A percentile compares a stretch with the other conserved stretches of the same genome.
These are phyloP conservation scores for Trichoderma atroviride DNA, from an alignment of 2,329 filamentous ascomycete species.

Conservation along the genomic window DNA sequence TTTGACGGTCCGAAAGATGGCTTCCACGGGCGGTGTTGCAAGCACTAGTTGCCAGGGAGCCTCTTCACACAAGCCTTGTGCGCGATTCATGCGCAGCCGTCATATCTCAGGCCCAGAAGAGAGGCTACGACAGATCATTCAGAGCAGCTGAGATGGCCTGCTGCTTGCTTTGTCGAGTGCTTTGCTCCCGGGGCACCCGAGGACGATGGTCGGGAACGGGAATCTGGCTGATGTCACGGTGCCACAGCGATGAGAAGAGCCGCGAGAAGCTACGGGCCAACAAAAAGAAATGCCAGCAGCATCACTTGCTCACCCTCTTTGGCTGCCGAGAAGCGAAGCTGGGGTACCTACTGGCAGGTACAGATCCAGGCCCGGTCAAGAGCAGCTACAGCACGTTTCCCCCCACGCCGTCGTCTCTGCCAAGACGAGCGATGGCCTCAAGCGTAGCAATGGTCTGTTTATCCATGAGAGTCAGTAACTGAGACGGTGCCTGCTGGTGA, in stretches of 20 bases:
- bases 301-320: neutral
- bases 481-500: neutral
- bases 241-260: slow-evolving; percentile 21
- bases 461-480: neutral
- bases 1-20: neutral
- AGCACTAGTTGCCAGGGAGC: neutral
- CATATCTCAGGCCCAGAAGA: neutral
- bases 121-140: neutral
- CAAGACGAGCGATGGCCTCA: slow-evolving; percentile 13
- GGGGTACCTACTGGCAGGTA: neutral
- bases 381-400: neutral
- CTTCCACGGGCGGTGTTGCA: neutral
- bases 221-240: slow-evolving; percentile 23
- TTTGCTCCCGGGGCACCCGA: slow-evolving; percentile 16
- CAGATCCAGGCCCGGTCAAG: neutral
- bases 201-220: slow-evolving; percentile 19
- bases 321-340: neutral
- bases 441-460: neutral
- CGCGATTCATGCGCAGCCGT: neutral
- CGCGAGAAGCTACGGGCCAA: neutral
- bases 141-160: neutral
- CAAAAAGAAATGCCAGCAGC: neutral
- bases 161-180: slow-evolving; percentile 14
- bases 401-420: slow-evolving; percentile 12
- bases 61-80: neutral